Evolutionary conservation across 2,329 filamentous ascomycete genomes (phyloP).

Genomic region (Aspergillus quadricinctus): DNA sequence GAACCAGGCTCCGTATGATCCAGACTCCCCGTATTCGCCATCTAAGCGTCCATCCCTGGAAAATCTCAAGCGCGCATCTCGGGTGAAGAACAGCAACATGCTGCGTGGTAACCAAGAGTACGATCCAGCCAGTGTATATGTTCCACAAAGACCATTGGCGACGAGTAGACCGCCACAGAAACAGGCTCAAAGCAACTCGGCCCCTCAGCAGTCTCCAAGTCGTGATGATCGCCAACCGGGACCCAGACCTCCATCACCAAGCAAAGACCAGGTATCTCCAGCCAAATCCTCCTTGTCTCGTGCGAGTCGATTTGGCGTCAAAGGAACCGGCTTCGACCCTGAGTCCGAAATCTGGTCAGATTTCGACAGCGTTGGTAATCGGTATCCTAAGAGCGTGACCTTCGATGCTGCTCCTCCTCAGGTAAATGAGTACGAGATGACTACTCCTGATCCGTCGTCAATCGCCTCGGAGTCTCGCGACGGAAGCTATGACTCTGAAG

Average conservation of each 20-base stretch:
- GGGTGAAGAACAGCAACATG: constrained; percentile 98
- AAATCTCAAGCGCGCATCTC: constrained; percentile 87
- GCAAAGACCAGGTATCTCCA: constrained; percentile 70
- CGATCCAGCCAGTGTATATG: constrained; percentile 71
- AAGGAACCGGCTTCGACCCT: constrained; percentile 60
- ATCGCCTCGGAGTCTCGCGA: constrained; percentile 85
- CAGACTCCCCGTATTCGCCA: constrained; percentile 63
- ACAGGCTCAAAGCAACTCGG: constrained; percentile 67
- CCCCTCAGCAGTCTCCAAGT: constrained; percentile 30
- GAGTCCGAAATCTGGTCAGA: constrained; percentile 66
- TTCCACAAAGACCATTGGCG: constrained; percentile 77
- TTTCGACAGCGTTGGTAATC: constrained; percentile 56
- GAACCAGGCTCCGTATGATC: constrained; percentile 60
- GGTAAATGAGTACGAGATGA: constrained; percentile 97
- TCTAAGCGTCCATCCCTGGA: constrained; percentile 87
- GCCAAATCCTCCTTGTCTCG: constrained; percentile 84
- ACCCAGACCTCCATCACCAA: constrained; percentile 50
- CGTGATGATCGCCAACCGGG: constrained; percentile 14
- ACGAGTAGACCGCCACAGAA: constrained; percentile 54
- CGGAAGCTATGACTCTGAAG: constrained; percentile 83
- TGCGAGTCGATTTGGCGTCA: constrained; percentile 55
- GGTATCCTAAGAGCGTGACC: constrained; percentile 93
- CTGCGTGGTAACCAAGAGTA: constrained; percentile 91
- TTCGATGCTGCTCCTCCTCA: constrained; percentile 92
- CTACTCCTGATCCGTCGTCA: constrained; percentile 92